Base-by-base conservation (phyloP, 768 basidiomycete genomes). In the Lactifluus volemus region DNA sequence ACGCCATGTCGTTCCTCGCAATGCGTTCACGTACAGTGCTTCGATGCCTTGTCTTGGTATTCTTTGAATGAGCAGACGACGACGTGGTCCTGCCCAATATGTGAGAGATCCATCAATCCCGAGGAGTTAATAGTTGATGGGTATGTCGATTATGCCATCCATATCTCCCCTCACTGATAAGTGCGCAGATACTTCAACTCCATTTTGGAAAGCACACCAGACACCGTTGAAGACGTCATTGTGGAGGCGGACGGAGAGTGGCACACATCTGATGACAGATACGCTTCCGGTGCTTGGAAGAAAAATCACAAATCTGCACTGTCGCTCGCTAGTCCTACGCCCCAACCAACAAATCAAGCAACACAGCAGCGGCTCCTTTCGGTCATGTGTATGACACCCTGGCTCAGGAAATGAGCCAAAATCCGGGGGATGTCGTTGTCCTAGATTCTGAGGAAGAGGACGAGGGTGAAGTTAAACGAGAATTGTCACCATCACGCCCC, bases 1-100 rank as follows among this genome's bases (percentile, higher is more conserved):
- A 87, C 82, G 0, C 96, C 97, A 8, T 86, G 89, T 70, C 89
- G 96, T 34, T 95, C 97, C 0, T 79, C 76, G n/a, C 77, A 79
- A 61, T 98, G 97, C 69, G 84, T 89, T 41, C 97, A 98, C 73
- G 76, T 89, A 7, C 90, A 94, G 67, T 99, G 97, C 71, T 99
- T 98, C 73, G 97, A 99, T 73, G 94, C 94, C 0, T 80, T 79
- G 17, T 92, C 89, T 44, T 99, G 94, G 94, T 92, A 88, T 69
- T 86, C 87, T 5, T 84, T 96, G 71, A 98, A 97, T 84, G 91
- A 96, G 69, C 87, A 92, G 74, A 98, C 94, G 9, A 97, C 96
- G 2, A 94, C 93, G 34, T 99, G 91, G 88, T 73, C 88, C 49
- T 98, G 97, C 73, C 96, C 97, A 30, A 88, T 93, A 47, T 98